A percentile compares a stretch with the other conserved stretches of the same genome.
Evolutionary conservation across 257 asterid species (phyloP).

Genomic region (Coffea eugenioides): DNA sequence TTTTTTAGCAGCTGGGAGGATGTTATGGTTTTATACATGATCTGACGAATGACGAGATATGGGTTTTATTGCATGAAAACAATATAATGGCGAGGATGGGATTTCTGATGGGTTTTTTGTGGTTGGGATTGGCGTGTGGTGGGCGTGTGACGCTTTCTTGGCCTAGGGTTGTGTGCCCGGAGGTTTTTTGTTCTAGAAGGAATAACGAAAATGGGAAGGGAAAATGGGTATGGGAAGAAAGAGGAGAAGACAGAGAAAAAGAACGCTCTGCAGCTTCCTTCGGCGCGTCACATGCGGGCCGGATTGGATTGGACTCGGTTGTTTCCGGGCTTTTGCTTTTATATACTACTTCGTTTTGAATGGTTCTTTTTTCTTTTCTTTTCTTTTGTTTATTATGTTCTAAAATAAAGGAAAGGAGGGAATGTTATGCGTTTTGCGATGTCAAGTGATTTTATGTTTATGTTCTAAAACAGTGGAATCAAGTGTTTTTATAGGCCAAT

Average conservation of each 20-base stretch:
- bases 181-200: not conserved
- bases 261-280: not conserved
- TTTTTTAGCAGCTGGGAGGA: slow-evolving; percentile 55
- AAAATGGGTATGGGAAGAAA: slow-evolving; percentile 6
- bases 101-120: slow-evolving; percentile 5
- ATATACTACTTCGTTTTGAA: not conserved
- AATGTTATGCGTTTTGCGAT: too few species aligned
- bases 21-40: slow-evolving; percentile 61
- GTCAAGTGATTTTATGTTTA: not conserved
- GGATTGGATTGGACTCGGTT: not conserved
- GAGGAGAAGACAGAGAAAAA: slow-evolving; percentile 17
- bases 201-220: slow-evolving; percentile 3
- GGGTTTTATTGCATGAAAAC: slow-evolving; percentile 23
- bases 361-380: not conserved
- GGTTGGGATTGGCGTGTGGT: slow-evolving; percentile 27
- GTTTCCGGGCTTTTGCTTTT: not conserved
- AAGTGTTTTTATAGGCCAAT: not conserved
- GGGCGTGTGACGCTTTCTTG: not conserved
- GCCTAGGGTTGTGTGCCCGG: slow-evolving; percentile 45
- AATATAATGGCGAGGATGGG: not conserved
- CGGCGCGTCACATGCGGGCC: slow-evolving; percentile 13
- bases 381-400: not conserved
- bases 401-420: too few species aligned
- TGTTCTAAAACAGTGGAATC: not conserved
- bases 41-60: not conserved